Conservation (phyloP, 148 eudicot species). For the Cornus florida region DNA sequence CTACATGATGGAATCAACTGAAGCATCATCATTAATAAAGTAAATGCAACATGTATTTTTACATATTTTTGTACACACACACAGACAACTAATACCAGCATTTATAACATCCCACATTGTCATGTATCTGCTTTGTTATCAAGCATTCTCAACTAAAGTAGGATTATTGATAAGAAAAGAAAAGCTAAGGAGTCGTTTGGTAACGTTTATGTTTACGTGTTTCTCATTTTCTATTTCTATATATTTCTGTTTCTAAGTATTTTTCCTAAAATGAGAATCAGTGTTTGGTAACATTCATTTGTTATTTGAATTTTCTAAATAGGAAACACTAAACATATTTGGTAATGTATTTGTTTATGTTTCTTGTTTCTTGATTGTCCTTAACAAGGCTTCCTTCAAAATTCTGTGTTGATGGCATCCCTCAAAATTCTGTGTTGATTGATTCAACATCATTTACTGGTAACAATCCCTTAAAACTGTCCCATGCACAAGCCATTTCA, state of each 20-base stretch:
- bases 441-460: constrained; percentile 11
- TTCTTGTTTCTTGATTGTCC: constrained; percentile 26
- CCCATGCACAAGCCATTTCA: not conserved
- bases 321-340: too few species aligned
- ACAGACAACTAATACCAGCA: not conserved
- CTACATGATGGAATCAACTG: not conserved
- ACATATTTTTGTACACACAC: not conserved
- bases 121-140: not conserved
- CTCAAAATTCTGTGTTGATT: not conserved
- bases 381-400: constrained; percentile 31
- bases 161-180: too few species aligned
- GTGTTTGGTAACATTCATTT: too few species aligned
- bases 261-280: too few species aligned
- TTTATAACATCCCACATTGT: not conserved
- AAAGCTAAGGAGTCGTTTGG: too few species aligned
- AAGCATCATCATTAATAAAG: not conserved
- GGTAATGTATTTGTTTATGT: too few species aligned
- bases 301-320: too few species aligned
- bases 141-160: too few species aligned
- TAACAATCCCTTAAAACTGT: constrained; percentile 14
- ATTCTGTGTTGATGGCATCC: not conserved
- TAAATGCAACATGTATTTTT: not conserved
- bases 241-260: too few species aligned
- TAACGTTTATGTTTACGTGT: too few species aligned
- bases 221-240: too few species aligned